Evolutionary conservation across 2,329 filamentous ascomycete genomes (phyloP).

Genomic region (Fusarium buxicola): DNA sequence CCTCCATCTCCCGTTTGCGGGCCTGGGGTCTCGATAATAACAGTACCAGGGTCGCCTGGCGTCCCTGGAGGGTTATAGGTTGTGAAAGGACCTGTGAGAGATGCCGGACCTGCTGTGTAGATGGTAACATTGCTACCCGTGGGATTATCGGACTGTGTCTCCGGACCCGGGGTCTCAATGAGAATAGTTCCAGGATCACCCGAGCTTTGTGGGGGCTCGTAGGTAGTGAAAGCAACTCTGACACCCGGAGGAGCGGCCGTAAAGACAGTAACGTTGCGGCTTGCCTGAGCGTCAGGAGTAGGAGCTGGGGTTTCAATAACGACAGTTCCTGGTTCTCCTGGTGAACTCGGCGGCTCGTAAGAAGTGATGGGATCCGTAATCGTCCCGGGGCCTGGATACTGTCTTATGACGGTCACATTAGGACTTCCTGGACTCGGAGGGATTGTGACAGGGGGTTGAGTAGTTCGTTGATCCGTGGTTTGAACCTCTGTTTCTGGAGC

Average conservation of each 20-base stretch:
- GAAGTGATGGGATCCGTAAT: conserved; percentile 28
- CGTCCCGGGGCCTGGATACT: conserved; percentile 17
- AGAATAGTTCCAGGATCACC: conserved; percentile 34
- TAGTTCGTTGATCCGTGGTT: not conserved
- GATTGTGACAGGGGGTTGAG: conserved; percentile 2
- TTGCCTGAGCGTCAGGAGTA: conserved; percentile 5
- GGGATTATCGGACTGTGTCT: conserved; percentile 30
- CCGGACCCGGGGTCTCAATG: conserved; percentile 30
- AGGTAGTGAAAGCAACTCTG: conserved; percentile 19
- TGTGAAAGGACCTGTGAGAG: no score
- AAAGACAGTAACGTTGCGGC: conserved; percentile 25
- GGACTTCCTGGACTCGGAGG: conserved; percentile 1
- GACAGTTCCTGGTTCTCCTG: conserved; percentile 28
- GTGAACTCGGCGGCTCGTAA: conserved; percentile 20
- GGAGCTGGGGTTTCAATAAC: conserved; percentile 29
- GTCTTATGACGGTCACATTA: not conserved
- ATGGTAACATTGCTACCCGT: conserved; percentile 28
- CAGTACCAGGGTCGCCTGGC: conserved; percentile 31
- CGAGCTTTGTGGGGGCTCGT: conserved; percentile 16
- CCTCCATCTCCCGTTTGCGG: not conserved
- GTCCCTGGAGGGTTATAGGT: not conserved
- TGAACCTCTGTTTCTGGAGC: no score
- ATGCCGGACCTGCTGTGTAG: conserved; percentile 15
- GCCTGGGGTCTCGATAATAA: conserved; percentile 36
- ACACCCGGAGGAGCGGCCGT: conserved; percentile 19